Evolutionary conservation across 2,329 filamentous ascomycete species (phyloP), one percentile per base, ranked within the genome.

Genomic region (Hypomyces perniciosus): DNA sequence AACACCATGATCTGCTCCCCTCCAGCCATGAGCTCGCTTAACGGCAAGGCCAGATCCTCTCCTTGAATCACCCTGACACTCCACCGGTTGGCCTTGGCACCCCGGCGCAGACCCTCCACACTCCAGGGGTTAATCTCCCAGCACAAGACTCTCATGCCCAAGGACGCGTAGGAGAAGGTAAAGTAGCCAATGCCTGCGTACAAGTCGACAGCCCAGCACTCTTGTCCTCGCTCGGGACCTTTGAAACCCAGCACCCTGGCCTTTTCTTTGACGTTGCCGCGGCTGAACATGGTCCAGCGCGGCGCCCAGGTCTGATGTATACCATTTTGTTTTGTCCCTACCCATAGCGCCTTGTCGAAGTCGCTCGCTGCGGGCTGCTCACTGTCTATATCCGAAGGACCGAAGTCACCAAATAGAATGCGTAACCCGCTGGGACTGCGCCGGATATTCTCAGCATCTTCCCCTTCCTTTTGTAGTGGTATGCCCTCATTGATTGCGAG

Each of bases 121-220:
- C 85, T 90, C 85, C 91, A 88, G 0, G 86, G 85, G 65, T 96
- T 96, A 42, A 96, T 73, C 68, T 97, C 92, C 87, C 89, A 97
- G 59, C 90, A 88, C 39, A 93, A 72, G 1, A 96, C 85, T 44
- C 79, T 72, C 61, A 91, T 72, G 0, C 89, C 90, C 13, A 85
- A 79, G 53, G 73, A 76, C 6, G 84, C 78, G 68, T 96, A 96
- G 31, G 83, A 87, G 62, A 96, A 95, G 4, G 86, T 81, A 68
- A 97, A 96, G 69, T 96, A 96, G 5, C 92, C 92, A 57, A 96
- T 96, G 0, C 92, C 92, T 0, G 88, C 89, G 70, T 95, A 96
- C 53, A 97, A 72, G 66, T 97, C 92, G 1, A 95, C 79, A 0
- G 85, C 81, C 66, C 77, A 82, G 4, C 52, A 49, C 2, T 60